Evolutionary conservation across 495 filamentous ascomycete species (phyloP).

Genomic region (Tuber borchii): DNA sequence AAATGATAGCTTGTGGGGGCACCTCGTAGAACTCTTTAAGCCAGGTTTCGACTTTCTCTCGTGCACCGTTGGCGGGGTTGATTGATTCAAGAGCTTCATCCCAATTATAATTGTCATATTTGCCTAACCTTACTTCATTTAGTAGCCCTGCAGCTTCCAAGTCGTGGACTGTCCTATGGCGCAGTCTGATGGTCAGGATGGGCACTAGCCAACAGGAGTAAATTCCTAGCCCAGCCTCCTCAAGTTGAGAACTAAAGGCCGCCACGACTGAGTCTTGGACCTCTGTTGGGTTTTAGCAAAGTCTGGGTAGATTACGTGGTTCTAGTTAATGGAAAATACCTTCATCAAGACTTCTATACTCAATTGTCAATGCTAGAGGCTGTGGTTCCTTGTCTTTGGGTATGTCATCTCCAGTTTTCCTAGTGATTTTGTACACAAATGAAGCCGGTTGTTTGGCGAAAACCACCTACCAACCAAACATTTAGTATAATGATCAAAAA

Average conservation of each 20-base stretch:
- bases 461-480: constrained; percentile 45
- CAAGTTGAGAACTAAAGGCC: constrained; percentile 44
- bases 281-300: constrained; percentile 42
- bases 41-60: constrained; percentile 30
- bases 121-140: constrained; percentile 43
- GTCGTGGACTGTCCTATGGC: constrained; percentile 51
- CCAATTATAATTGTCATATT: constrained; percentile 38
- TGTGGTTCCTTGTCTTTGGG: constrained; percentile 47
- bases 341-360: constrained; percentile 74
- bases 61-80: constrained; percentile 41
- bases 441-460: constrained; percentile 76
- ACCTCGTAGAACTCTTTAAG: constrained; percentile 38
- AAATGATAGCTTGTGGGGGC: not conserved
- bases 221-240: constrained; percentile 44
- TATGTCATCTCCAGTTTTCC: constrained; percentile 42
- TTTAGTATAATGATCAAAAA: constrained; percentile 32
- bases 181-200: constrained; percentile 51
- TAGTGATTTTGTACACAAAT: constrained; percentile 70
- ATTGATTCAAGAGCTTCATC: constrained; percentile 39
- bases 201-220: constrained; percentile 50
- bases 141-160: constrained; percentile 54
- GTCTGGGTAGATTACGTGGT: not conserved
- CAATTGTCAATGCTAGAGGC: constrained; percentile 60
- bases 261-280: constrained; percentile 48
- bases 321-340: constrained; percentile 36